Evolutionary conservation across 176 grass and related monocot species (phyloP).

Genomic region (Oryza brachyantha): DNA sequence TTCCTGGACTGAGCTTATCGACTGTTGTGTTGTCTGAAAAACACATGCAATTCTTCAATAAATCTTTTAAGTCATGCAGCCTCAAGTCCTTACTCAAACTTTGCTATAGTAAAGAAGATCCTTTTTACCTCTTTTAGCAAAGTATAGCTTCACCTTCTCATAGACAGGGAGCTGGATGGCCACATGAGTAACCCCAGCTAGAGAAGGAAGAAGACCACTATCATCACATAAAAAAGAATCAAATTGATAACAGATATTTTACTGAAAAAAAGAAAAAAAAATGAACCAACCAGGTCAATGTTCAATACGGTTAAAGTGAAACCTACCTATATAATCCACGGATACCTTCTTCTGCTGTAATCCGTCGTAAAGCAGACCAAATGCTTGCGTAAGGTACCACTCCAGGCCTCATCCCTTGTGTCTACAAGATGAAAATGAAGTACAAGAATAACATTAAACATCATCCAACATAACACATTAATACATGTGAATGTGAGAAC

Average conservation of each 20-base stretch:
- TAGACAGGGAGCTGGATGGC: constrained; percentile 81
- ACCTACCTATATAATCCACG: constrained; percentile 70
- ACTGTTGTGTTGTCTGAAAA: constrained; percentile 74
- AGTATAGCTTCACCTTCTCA: constrained; percentile 70
- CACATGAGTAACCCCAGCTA: constrained; percentile 82
- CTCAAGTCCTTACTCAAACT: background rate
- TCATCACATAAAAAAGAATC: constrained; percentile 35
- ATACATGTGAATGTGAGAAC: background rate
- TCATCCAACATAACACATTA: background rate
- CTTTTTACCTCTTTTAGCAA: constrained; percentile 61
- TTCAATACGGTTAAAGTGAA: constrained; percentile 17
- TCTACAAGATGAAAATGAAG: constrained; percentile 41
- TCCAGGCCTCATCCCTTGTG: constrained; percentile 58
- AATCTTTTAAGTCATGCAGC: background rate
- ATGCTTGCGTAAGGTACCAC: constrained; percentile 57
- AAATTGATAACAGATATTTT: constrained; percentile 10
- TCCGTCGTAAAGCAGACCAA: constrained; percentile 66
- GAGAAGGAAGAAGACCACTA: constrained; percentile 84
- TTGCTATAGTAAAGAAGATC: background rate
- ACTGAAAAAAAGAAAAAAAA: constrained; percentile 23
- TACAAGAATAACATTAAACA: constrained; percentile 13
- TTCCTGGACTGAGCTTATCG: constrained; percentile 59
- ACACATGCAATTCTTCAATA: background rate
- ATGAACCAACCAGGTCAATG: background rate
- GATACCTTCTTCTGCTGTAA: constrained; percentile 66